Evolutionary conservation across 345 rosid species (phyloP).

Genomic region (Murraya koenigii): DNA sequence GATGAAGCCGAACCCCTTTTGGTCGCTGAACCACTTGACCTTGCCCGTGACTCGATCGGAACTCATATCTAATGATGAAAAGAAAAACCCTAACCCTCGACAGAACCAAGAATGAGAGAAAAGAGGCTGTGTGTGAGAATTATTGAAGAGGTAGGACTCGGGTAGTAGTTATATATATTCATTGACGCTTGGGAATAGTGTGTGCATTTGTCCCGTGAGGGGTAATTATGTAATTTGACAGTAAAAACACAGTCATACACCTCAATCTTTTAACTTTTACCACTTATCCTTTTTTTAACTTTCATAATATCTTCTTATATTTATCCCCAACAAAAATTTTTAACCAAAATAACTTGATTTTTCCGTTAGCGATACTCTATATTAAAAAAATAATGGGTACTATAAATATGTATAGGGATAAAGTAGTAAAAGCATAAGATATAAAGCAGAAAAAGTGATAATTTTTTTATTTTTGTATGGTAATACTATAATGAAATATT

Average conservation of each 20-base stretch:
- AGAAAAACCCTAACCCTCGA: constrained; percentile 10
- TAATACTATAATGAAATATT: no score
- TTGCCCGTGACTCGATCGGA: constrained; percentile 50
- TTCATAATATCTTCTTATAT: no score
- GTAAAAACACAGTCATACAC: neutral
- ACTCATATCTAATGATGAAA: constrained; percentile 18
- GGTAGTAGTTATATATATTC: neutral
- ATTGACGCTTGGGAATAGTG: constrained; percentile 7
- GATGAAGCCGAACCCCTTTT: constrained; percentile 90
- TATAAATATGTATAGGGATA: no score
- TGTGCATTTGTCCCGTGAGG: constrained; percentile 30
- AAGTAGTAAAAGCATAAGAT: no score
- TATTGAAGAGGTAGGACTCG: neutral
- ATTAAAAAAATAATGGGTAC: no score
- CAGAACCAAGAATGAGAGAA: neutral
- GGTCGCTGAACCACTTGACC: constrained; percentile 72
- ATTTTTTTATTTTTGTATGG: no score
- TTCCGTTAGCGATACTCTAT: no score
- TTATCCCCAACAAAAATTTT: no score
- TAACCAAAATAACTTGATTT: no score
- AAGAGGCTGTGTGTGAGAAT: neutral
- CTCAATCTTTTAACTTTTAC: no score
- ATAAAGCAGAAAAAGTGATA: no score
- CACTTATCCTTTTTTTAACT: no score
- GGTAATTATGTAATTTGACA: neutral